Percentiles rank a stretch among this genome's conserved stretches.
Conservation (phyloP, 2,329 filamentous ascomycete species). For the Ascochyta fabae region DNA sequence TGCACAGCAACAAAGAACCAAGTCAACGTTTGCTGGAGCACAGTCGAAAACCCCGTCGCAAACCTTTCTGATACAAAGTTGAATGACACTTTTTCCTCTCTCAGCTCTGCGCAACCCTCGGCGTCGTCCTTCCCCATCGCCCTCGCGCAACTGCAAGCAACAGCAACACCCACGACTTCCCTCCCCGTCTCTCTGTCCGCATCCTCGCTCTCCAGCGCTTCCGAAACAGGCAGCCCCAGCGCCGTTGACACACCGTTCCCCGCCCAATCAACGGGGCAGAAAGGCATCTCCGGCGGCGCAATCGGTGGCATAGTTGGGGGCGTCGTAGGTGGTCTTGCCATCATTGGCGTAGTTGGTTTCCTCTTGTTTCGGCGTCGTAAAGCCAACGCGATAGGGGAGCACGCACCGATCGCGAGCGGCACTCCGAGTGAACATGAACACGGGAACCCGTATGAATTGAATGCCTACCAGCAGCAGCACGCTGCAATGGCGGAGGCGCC, state of each 20-base stretch:
- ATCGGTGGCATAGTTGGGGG: constrained; percentile 28
- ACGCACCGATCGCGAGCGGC: constrained; percentile 6
- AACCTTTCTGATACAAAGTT: constrained; percentile 13
- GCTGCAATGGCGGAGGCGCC: constrained; percentile 6
- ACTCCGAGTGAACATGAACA: constrained; percentile 14
- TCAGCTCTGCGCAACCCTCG: constrained; percentile 14
- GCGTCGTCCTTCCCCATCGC: constrained; percentile 11
- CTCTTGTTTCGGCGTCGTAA: constrained; percentile 17
- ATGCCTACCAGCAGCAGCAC: constrained; percentile 7
- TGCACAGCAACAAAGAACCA: constrained; percentile 25
- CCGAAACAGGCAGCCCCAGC: neutral
- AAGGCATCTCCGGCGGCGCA: constrained; percentile 22
- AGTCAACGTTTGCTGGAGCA: constrained; percentile 29
- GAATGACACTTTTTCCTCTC: constrained; percentile 25
- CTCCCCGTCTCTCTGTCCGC: neutral
- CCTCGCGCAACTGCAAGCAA: constrained; percentile 12
- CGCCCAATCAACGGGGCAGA: neutral
- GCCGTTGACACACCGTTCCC: neutral
- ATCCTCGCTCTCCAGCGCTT: constrained; percentile 2
- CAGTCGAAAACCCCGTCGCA: constrained; percentile 15
- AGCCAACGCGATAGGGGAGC: constrained; percentile 3
- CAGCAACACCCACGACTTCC: constrained; percentile 11
- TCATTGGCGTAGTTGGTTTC: constrained; percentile 16
- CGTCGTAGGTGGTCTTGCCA: constrained; percentile 19
- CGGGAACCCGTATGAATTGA: constrained; percentile 17